These are phyloP conservation scores for Gyromitra esculenta DNA, from an alignment of 2,329 filamentous ascomycete genomes.

Conservation along the genomic window DNA sequence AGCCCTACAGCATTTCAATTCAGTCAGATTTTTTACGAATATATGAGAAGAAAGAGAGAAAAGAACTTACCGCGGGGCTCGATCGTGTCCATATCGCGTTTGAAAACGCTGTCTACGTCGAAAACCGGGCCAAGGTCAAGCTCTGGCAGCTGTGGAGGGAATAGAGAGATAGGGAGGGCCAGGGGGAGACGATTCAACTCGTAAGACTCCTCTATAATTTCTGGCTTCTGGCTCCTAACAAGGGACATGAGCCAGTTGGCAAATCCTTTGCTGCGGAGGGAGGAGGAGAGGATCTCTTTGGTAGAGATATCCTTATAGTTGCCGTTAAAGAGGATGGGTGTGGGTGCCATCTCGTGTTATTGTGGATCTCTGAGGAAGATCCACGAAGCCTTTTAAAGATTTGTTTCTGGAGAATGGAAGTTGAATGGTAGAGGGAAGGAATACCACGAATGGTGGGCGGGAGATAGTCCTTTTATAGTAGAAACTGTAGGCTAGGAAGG, in stretches of 20 bases:
- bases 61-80: slow-evolving; percentile 4
- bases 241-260: slow-evolving; percentile 3
- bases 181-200: neutral
- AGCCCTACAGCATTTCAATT: neutral
- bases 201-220: slow-evolving; percentile 13
- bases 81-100: neutral
- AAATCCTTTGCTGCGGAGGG: slow-evolving; percentile 2
- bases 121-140: slow-evolving; percentile 23
- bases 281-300: neutral
- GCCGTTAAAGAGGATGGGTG: neutral
- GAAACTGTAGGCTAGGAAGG: neutral
- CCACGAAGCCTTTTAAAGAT: neutral
- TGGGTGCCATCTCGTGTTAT: slow-evolving; percentile 3
- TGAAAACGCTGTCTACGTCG: neutral
- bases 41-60: neutral
- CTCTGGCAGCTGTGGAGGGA: slow-evolving; percentile 10
- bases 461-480: neutral
- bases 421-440: neutral
- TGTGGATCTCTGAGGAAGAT: neutral
- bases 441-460: neutral
- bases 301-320: neutral
- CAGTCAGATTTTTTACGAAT: neutral
- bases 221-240: neutral
- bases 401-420: neutral
- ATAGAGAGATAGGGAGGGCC: neutral